phyloP scores from a whole-genome alignment of 306 rosid species.

The Datisca glomerata region DNA sequence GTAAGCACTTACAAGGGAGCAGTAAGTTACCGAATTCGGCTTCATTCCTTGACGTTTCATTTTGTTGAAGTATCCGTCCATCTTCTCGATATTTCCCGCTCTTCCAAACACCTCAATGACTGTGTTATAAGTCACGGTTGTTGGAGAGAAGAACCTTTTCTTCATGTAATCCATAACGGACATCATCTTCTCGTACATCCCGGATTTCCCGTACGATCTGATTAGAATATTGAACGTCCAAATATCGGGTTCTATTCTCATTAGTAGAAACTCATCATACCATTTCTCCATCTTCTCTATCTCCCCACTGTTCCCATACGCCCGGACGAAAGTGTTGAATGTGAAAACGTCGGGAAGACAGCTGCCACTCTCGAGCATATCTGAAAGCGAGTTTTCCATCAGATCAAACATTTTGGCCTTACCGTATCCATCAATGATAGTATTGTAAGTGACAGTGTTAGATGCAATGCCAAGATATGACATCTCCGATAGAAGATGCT shows the following conservation, averaged over 20 bases:
- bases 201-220: slow-evolving; percentile 69
- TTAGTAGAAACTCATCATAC: slow-evolving; percentile 78
- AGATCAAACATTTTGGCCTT: slow-evolving; percentile 67
- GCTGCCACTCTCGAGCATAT: slow-evolving; percentile 69
- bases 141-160: slow-evolving; percentile 52
- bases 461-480: slow-evolving; percentile 46
- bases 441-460: slow-evolving; percentile 62
- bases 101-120: slow-evolving; percentile 70
- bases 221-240: slow-evolving; percentile 79
- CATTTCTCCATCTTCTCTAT: slow-evolving; percentile 85
- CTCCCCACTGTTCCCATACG: slow-evolving; percentile 50
- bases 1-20: slow-evolving; percentile 76
- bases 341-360: slow-evolving; percentile 78
- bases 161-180: slow-evolving; percentile 65
- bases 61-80: slow-evolving; percentile 49
- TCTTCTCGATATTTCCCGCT: slow-evolving; percentile 53
- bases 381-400: slow-evolving; percentile 54
- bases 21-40: slow-evolving; percentile 70
- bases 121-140: slow-evolving; percentile 67
- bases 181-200: slow-evolving; percentile 54
- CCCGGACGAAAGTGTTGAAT: slow-evolving; percentile 52
- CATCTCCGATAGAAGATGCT: slow-evolving; percentile 51
- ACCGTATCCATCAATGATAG: slow-evolving; percentile 70
- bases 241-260: slow-evolving; percentile 63
- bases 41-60: slow-evolving; percentile 82